Evolutionary conservation across 306 rosid genomes (phyloP).

Genomic region (Argentina anserina): DNA sequence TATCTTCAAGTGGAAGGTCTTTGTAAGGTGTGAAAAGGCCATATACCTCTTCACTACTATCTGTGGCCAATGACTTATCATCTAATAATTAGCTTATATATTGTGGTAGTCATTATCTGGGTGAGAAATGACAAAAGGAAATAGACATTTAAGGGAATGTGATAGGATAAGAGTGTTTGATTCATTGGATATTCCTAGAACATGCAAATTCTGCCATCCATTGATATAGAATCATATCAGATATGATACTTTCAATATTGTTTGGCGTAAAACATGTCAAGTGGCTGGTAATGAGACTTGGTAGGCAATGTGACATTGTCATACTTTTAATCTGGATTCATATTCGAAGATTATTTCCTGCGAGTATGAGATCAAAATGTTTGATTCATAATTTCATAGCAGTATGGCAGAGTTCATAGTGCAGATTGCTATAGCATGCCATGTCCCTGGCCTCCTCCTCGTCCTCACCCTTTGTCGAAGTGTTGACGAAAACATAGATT

Average conservation of each 20-base stretch:
- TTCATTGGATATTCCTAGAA: conserved; percentile 2
- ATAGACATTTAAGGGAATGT: not conserved
- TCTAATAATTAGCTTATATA: not conserved
- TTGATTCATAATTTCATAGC: not conserved
- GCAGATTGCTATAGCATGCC: too few relatives aligned
- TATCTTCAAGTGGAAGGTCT: not conserved
- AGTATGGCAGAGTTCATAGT: not conserved
- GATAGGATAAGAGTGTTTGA: not conserved
- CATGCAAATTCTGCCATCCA: not conserved
- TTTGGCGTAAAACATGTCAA: not conserved
- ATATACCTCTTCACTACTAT: not conserved
- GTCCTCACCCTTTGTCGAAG: too few relatives aligned
- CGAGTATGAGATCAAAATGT: not conserved
- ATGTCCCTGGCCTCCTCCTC: too few relatives aligned
- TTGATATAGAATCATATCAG: not conserved
- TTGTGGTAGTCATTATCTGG: not conserved
- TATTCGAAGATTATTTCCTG: not conserved
- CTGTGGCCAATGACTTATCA: not conserved
- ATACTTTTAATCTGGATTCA: not conserved
- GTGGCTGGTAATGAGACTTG: not conserved
- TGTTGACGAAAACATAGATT: not conserved
- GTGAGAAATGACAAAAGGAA: not conserved
- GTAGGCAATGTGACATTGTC: not conserved
- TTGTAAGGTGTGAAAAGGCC: not conserved
- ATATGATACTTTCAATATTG: not conserved